Evolutionary conservation across 805 yeast species (phyloP), one percentile per base, ranked within the genome.

Genomic region (Cyberlindnera amylophila): DNA sequence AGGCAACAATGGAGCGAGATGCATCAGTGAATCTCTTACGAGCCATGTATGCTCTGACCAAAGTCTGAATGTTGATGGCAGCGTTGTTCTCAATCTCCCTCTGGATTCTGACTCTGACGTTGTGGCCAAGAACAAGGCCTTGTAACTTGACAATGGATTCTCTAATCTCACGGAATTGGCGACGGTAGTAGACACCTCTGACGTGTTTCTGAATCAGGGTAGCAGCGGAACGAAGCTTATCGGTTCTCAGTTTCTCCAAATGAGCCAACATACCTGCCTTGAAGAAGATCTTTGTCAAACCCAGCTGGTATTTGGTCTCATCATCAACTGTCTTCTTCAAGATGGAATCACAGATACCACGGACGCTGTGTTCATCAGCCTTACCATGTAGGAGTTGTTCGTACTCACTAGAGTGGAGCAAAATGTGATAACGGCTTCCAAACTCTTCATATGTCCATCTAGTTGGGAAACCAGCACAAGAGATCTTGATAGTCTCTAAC

Each of bases 401-500:
- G 81, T 95, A 85, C 47, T 77, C 75, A 30, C 70, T 67, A 0
- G 96, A 83, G 32, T 81, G 77, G 32, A 89, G 79, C 45, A 91
- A 72, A 58, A 90, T 81, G 58, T 88, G 91, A 62, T 89, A 91
- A 58, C 96, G 78, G 49, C 81, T 77, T 15, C 89, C 95, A 70
- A 91, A 91, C 60, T 93, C 98, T 39, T 82, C 89, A 60, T 88
- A 93, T 2, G 96, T 79, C 89, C 96, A 88, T 61, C 97, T 75
- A 0, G 96, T 84, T 14, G 99, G 99, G 75, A 90, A 91, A 32
- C 99, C 99, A 38, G 96, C 97, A 68, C 97, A 90, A 2, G 97
- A 90, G 36, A 91, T 91, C 58, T 96, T 74, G 59, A 91, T 91
- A 2, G 99, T 93, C 63, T 93, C 99, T 53, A 91, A 72, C 36